These are phyloP conservation scores for Naganishia cerealis DNA, from an alignment of 1,284 basidiomycete genomes.

Conservation along the genomic window DNA sequence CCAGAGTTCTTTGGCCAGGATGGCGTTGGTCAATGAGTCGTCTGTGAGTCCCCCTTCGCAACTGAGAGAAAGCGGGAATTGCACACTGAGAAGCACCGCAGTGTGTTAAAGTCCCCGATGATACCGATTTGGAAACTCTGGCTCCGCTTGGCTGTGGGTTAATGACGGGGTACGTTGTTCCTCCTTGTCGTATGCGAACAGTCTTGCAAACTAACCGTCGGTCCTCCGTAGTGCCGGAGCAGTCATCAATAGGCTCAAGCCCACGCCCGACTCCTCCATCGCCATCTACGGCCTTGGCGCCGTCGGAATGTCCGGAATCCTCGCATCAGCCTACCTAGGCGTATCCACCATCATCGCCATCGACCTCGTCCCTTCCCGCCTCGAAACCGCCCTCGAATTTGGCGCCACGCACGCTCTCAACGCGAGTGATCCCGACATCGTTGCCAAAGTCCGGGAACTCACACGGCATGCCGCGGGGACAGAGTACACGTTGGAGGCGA, in stretches of 20 bases:
- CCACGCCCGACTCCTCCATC: slow-evolving; percentile 15
- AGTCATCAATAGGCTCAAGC: slow-evolving; percentile 18
- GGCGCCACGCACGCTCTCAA: slow-evolving; percentile 21
- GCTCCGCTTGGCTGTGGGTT: slow-evolving; percentile 26
- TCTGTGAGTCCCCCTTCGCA: slow-evolving; percentile 10
- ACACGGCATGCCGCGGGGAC: slow-evolving; percentile 13
- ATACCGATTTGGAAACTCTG: slow-evolving; percentile 13
- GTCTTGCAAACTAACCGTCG: neutral
- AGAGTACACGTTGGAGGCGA: slow-evolving; percentile 24
- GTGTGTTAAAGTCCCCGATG: slow-evolving; percentile 23
- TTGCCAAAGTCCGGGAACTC: slow-evolving; percentile 2
- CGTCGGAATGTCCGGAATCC: slow-evolving; percentile 28
- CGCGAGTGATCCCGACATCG: neutral
- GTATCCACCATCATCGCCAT: slow-evolving; percentile 27
- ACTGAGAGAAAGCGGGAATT: neutral
- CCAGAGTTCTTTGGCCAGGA: slow-evolving; percentile 15
- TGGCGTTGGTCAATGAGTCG: slow-evolving; percentile 22
- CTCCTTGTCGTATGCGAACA: neutral
- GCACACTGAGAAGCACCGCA: neutral
- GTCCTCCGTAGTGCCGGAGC: slow-evolving; percentile 11
- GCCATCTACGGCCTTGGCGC: slow-evolving; percentile 27
- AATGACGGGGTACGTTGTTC: slow-evolving; percentile 17
- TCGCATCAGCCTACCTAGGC: slow-evolving; percentile 1
- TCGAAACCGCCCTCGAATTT: slow-evolving; percentile 2
- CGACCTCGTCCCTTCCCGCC: slow-evolving; percentile 20